Evolutionary conservation across 176 grass and related monocot genomes (phyloP).

Genomic region (Ampelocalamus luodianensis): DNA sequence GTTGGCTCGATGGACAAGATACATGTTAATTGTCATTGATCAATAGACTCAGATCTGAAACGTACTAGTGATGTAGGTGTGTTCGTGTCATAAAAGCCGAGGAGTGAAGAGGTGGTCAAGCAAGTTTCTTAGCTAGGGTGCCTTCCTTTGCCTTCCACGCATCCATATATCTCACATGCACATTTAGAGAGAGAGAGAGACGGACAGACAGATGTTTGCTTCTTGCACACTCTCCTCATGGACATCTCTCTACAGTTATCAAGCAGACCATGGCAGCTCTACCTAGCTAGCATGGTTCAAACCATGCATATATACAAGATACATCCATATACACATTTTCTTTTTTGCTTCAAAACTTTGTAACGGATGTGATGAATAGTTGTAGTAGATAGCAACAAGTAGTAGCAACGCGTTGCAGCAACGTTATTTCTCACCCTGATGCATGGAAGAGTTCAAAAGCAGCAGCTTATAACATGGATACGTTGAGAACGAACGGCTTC

Average conservation of each 20-base stretch:
- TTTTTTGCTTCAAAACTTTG: not conserved
- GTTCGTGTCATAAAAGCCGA: not conserved
- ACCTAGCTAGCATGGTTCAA: not conserved
- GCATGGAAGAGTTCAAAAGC: not conserved
- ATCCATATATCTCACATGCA: conserved; percentile 16
- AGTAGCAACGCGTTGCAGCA: not conserved
- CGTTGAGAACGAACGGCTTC: not conserved
- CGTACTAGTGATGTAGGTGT: not conserved
- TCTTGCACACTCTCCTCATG: not conserved
- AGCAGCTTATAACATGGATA: not conserved
- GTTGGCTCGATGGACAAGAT: not conserved
- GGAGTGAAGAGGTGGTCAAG: not conserved
- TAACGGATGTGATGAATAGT: not conserved
- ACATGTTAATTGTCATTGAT: not conserved
- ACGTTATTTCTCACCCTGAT: not conserved
- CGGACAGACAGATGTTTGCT: not conserved
- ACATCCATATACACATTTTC: not conserved
- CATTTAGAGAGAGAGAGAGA: not conserved
- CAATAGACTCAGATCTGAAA: not conserved
- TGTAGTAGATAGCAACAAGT: not conserved
- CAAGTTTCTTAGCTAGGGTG: not conserved
- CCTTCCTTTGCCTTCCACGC: conserved; percentile 7
- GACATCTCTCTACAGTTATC: not conserved
- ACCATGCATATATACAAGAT: too few species aligned
- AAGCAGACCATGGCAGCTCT: not conserved